Conservation (phyloP, 805 yeast species). For the Cyberlindnera misumaiensis region DNA sequence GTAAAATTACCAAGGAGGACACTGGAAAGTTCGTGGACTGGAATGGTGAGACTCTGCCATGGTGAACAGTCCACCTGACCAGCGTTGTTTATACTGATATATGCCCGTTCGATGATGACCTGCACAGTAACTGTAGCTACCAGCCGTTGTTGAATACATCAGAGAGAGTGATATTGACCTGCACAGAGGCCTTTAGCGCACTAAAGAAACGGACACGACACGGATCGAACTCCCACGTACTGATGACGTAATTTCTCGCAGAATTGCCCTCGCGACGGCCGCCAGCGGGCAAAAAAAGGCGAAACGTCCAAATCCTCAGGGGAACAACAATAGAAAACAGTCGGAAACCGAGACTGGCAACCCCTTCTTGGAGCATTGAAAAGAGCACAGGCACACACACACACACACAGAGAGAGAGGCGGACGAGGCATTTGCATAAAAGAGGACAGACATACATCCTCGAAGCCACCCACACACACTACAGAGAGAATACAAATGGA, state of each 20-base stretch:
- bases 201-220: no score
- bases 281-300: no score
- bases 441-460: not conserved
- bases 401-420: no score
- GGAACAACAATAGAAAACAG: not conserved
- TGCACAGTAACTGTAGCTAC: no score
- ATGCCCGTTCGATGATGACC: no score
- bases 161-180: no score
- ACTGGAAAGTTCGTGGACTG: conserved; percentile 23
- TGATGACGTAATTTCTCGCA: no score
- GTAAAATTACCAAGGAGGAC: conserved; percentile 17
- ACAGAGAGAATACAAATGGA: conserved; percentile 41
- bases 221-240: no score
- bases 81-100: not conserved
- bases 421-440: not conserved
- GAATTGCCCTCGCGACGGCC: no score
- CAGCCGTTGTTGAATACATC: no score
- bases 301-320: not conserved
- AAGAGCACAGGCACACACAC: not conserved
- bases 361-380: not conserved
- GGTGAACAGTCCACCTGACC: conserved; percentile 1
- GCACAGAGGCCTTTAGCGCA: no score
- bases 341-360: no score
- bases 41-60: conserved; percentile 14
- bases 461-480: not conserved